These are phyloP conservation scores for Geotrichum carabidarum DNA, from an alignment of 1,139 yeast genomes.

Conservation along the genomic window DNA sequence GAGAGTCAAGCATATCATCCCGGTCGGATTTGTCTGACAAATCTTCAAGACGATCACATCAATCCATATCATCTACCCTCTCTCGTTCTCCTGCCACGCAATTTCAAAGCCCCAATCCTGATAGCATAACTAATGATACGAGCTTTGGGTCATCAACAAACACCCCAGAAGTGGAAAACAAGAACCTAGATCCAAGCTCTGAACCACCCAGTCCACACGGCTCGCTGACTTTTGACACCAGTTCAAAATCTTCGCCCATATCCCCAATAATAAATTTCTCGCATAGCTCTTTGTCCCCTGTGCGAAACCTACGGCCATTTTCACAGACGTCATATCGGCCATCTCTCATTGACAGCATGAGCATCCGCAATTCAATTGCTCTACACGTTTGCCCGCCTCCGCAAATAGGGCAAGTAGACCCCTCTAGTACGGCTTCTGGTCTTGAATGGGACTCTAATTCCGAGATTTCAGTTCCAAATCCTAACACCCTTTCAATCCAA, in stretches of 20 bases:
- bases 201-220: no score
- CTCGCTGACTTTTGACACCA: no score
- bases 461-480: background rate
- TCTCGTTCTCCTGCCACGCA: conserved; percentile 3
- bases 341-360: conserved; percentile 15
- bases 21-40: no score
- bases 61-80: background rate
- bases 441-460: conserved; percentile 4
- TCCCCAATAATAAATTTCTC: background rate
- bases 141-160: conserved; percentile 3
- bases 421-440: background rate
- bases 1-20: background rate
- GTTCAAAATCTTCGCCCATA: background rate
- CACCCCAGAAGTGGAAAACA: no score
- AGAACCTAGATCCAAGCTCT: no score
- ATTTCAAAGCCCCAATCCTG: conserved; percentile 3
- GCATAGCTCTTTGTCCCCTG: background rate
- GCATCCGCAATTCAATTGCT: conserved; percentile 2
- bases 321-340: background rate
- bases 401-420: background rate
- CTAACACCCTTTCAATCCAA: conserved; percentile 1
- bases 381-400: background rate
- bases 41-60: background rate
- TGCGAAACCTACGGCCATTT: background rate
- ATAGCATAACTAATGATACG: conserved; percentile 7